These are phyloP conservation scores for Cryptococcus jaspeensis DNA, from an alignment of 1,284 basidiomycete genomes.

Conservation along the genomic window DNA sequence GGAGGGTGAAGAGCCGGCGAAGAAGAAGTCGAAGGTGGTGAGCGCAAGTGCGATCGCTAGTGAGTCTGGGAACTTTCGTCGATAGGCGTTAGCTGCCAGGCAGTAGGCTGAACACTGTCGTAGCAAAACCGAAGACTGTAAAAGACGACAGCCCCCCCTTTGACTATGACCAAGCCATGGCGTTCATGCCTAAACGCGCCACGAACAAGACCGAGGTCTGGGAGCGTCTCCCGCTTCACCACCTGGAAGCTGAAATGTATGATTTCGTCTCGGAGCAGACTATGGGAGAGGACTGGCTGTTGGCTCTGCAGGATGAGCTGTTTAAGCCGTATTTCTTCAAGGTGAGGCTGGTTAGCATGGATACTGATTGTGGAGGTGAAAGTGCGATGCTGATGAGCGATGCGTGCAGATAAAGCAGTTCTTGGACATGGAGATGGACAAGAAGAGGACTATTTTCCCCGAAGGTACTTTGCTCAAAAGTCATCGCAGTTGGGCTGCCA, in stretches of 20 bases:
- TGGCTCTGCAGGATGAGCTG: slow-evolving; percentile 50
- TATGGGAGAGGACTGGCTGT: slow-evolving; percentile 52
- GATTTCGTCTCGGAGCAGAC: too few species aligned
- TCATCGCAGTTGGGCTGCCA: background rate
- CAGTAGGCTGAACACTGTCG: slow-evolving; percentile 1
- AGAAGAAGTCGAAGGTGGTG: slow-evolving; percentile 14
- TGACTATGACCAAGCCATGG: too few species aligned
- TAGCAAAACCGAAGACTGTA: too few species aligned
- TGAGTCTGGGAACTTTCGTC: background rate
- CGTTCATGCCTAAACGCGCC: too few species aligned
- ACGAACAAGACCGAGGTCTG: too few species aligned
- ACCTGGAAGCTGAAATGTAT: too few species aligned
- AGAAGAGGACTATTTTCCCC: slow-evolving; percentile 52
- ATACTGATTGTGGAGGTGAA: background rate
- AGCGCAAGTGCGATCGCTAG: too few species aligned
- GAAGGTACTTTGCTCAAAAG: slow-evolving; percentile 43
- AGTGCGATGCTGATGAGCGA: background rate
- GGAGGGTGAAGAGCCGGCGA: slow-evolving; percentile 4
- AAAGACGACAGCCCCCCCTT: too few species aligned
- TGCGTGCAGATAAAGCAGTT: slow-evolving; percentile 46
- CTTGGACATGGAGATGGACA: slow-evolving; percentile 41
- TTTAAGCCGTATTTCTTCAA: slow-evolving; percentile 49
- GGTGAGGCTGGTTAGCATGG: slow-evolving; percentile 22
- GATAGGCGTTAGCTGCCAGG: slow-evolving; percentile 2
- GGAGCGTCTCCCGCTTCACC: too few species aligned